phyloP scores from a whole-genome alignment of 2,329 filamentous ascomycete genomes.

The Penicillium polonicum region DNA sequence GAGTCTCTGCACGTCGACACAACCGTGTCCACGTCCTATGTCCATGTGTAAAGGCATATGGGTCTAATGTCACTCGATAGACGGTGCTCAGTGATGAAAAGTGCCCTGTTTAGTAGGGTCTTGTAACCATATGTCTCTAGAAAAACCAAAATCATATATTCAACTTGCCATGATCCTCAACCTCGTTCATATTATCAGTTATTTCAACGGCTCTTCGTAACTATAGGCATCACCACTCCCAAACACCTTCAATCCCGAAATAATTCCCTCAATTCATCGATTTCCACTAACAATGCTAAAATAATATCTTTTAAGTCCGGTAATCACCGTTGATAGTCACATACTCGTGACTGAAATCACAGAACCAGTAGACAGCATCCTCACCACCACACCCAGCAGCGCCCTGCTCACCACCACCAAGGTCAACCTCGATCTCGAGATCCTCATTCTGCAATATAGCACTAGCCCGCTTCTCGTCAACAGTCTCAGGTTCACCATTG shows the following conservation, averaged over 20 bases:
- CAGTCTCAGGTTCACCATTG: slow-evolving; percentile 60
- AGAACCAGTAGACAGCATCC: slow-evolving; percentile 64
- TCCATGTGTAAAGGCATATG: slow-evolving; percentile 13
- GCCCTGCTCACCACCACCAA: slow-evolving; percentile 52
- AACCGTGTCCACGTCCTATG: not conserved
- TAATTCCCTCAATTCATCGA: not conserved
- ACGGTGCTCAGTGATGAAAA: slow-evolving; percentile 28
- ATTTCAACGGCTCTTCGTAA: not conserved
- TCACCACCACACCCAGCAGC: slow-evolving; percentile 43
- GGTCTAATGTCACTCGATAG: not conserved
- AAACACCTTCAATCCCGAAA: not conserved
- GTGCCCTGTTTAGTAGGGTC: slow-evolving; percentile 24
- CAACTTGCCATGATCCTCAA: slow-evolving; percentile 13
- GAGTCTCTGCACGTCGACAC: not conserved
- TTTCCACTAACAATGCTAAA: not conserved
- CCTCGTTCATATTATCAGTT: not conserved
- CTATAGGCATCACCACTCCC: not conserved
- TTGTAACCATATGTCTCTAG: slow-evolving; percentile 40
- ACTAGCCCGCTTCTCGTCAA: slow-evolving; percentile 61
- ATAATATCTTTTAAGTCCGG: slow-evolving; percentile 48
- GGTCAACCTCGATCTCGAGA: slow-evolving; percentile 59
- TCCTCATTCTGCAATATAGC: slow-evolving; percentile 62
- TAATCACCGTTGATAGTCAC: slow-evolving; percentile 70
- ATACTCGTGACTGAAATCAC: slow-evolving; percentile 68
- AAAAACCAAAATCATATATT: slow-evolving; percentile 28